Base-by-base conservation (phyloP, 225 moss, liverwort and hornwort species). In the Pseudoscleropodium purum region DNA sequence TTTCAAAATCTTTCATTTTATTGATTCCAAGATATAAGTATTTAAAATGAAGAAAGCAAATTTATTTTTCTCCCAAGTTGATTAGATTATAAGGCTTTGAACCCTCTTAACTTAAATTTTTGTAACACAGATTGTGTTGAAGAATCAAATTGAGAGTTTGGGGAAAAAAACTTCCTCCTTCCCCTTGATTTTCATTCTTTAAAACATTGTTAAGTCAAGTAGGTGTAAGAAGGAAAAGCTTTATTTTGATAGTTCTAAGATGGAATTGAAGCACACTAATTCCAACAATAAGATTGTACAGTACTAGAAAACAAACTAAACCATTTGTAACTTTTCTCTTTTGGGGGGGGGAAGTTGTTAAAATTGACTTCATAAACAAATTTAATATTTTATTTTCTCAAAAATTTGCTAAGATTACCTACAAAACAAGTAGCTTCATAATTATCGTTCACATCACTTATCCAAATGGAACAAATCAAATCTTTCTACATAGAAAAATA, bases 291-390 rank as follows among this genome's bases (percentile, higher is more conserved):
- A n/a, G n/a, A n/a, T n/a, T n/a, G n/a, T n/a, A n/a, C n/a, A n/a
- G n/a, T n/a, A n/a, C n/a, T 68, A 68, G 12, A 11, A 68, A 68
- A 12, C 20, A 68, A 37, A 37, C 20, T 68, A 20, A 21, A n/a
- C 36, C 37, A 21, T 11, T 0, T 12, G 0, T 6, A n/a, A 69
- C 2, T n/a, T n/a, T 12, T n/a, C n/a, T n/a, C n/a, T n/a, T n/a
- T n/a, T n/a, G n/a, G n/a, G 47, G 47, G 47, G 47, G 47, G 47
- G 9, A 47, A 47, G 9, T 47, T 47, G 47, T 47, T 47, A 47
- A 47, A n/a, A 23, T n/a, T 69, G 23, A 24, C 0, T n/a, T 69
- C 7, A 4, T 11, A 20, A 37, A 37, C 6, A 2, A 6, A n/a
- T 6, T n/a, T 6, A 69, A 69, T 0, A 69, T 23, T 13, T 25